Percentiles rank a stretch among this genome's conserved stretches.
These are phyloP conservation scores for Pisolithus thermaeus DNA, from an alignment of 1,284 basidiomycete genomes.

Conservation along the genomic window DNA sequence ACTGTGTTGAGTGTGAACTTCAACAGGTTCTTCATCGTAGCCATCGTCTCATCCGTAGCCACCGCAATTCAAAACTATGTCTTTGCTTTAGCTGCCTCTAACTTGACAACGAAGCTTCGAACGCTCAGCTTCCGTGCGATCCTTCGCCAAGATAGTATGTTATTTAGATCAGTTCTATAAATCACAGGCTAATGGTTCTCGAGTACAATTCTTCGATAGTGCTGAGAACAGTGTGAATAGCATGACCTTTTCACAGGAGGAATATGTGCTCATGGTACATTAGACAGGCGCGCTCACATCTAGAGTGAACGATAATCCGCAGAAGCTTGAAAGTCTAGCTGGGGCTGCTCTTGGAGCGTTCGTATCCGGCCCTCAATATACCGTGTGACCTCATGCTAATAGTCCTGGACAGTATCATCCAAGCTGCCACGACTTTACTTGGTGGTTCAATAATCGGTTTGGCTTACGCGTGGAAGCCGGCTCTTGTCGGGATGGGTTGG, in stretches of 20 bases:
- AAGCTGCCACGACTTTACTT: conserved; percentile 71
- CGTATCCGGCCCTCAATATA: conserved; percentile 21
- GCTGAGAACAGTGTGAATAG: no score
- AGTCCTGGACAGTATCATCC: conserved; percentile 58
- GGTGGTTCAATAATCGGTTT: conserved; percentile 76
- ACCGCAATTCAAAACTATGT: conserved; percentile 66
- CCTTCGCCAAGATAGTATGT: conserved; percentile 75
- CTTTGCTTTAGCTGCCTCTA: conserved; percentile 64
- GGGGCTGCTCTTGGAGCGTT: conserved; percentile 82
- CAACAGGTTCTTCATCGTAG: conserved; percentile 75
- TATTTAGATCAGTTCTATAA: neutral
- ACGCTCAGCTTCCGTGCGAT: conserved; percentile 69
- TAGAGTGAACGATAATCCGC: conserved; percentile 81
- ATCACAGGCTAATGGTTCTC: no score
- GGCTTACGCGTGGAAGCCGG: conserved; percentile 75
- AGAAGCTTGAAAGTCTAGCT: conserved; percentile 88
- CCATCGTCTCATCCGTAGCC: conserved; percentile 58
- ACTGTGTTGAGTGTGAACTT: conserved; percentile 3
- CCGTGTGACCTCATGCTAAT: neutral
- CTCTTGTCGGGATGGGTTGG: conserved; percentile 68
- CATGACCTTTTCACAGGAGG: no score
- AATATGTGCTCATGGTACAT: neutral
- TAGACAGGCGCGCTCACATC: conserved; percentile 81
- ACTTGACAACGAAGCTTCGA: conserved; percentile 64
- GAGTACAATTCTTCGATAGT: no score